Conservation (phyloP, 108 stramenopile species). For the Cylindrotheca closterium region DNA sequence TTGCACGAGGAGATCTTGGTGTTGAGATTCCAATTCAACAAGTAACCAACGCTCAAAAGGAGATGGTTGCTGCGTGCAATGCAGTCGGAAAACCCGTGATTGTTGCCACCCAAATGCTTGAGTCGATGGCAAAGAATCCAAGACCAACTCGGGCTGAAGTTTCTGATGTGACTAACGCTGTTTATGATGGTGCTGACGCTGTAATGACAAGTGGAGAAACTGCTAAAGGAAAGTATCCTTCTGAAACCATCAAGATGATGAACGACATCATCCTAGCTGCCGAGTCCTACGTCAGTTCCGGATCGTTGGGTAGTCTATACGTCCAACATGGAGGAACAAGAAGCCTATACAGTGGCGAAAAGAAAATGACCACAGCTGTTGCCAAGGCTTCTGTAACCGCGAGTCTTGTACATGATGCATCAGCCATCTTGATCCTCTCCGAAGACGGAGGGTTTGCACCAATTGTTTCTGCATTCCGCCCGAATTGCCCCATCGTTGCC, state of each 20-base stretch:
- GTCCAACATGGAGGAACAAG: constrained; percentile 13
- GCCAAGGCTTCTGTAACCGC: constrained; percentile 93
- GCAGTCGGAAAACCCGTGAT: constrained; percentile 94
- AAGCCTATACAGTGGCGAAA: constrained; percentile 26
- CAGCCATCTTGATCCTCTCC: constrained; percentile 89
- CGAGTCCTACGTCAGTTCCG: constrained; percentile 53
- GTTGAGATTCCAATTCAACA: constrained; percentile 93
- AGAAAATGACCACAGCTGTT: constrained; percentile 58
- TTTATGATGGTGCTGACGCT: constrained; percentile 98
- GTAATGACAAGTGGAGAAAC: constrained; percentile 99
- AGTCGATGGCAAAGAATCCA: constrained; percentile 97
- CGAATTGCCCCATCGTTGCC: constrained; percentile 75
- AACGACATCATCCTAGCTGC: constrained; percentile 83
- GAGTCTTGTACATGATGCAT: constrained; percentile 79
- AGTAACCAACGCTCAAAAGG: constrained; percentile 97
- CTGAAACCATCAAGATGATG: constrained; percentile 92
- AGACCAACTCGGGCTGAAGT: constrained; percentile 98
- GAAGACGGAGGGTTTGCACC: constrained; percentile 60
- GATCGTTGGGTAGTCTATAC: constrained; percentile 23
- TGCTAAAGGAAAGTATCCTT: constrained; percentile 95
- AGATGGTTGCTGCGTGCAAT: constrained; percentile 94
- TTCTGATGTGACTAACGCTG: constrained; percentile 97
- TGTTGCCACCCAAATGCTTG: constrained; percentile 98
- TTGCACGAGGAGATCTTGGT: constrained; percentile 84
- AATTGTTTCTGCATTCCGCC: constrained; percentile 69